A percentile compares a stretch with the other conserved stretches of the same genome.
Conservation (phyloP, 768 basidiomycete species). For the Chalciporus chontae region DNA sequence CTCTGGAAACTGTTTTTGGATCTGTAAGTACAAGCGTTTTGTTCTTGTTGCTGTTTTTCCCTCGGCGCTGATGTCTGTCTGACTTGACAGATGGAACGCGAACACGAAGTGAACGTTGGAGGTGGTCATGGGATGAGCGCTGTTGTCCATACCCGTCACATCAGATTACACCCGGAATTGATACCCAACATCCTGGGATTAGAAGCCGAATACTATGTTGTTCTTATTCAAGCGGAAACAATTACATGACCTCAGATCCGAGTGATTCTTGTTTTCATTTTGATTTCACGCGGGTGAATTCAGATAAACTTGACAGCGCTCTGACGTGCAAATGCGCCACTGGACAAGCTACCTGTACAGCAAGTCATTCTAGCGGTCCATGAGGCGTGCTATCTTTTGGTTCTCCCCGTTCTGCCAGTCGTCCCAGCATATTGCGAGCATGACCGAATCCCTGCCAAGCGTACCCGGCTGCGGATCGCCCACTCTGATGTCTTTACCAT, state of each 20-base stretch:
- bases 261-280: too few relatives aligned
- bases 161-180: too few relatives aligned
- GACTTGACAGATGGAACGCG: slow-evolving; percentile 32
- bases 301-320: too few relatives aligned
- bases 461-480: slow-evolving; percentile 22
- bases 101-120: slow-evolving; percentile 18
- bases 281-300: not conserved
- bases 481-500: slow-evolving; percentile 31
- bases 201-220: too few relatives aligned
- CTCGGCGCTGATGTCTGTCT: not conserved
- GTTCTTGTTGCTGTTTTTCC: not conserved
- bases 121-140: not conserved
- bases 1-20: slow-evolving; percentile 92
- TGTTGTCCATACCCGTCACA: not conserved
- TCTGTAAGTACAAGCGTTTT: slow-evolving; percentile 50
- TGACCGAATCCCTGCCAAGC: slow-evolving; percentile 35
- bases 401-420: slow-evolving; percentile 21
- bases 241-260: too few relatives aligned
- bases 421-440: slow-evolving; percentile 44
- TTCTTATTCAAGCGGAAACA: too few relatives aligned
- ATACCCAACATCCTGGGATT: too few relatives aligned
- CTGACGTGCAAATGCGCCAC: too few relatives aligned
- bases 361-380: slow-evolving; percentile 5
- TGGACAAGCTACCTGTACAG: not conserved
- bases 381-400: slow-evolving; percentile 5